Percentiles rank a stretch among this genome's conserved stretches.
Conservation (phyloP, 1,284 basidiomycete genomes). For the Thecaphora thlaspeos region DNA sequence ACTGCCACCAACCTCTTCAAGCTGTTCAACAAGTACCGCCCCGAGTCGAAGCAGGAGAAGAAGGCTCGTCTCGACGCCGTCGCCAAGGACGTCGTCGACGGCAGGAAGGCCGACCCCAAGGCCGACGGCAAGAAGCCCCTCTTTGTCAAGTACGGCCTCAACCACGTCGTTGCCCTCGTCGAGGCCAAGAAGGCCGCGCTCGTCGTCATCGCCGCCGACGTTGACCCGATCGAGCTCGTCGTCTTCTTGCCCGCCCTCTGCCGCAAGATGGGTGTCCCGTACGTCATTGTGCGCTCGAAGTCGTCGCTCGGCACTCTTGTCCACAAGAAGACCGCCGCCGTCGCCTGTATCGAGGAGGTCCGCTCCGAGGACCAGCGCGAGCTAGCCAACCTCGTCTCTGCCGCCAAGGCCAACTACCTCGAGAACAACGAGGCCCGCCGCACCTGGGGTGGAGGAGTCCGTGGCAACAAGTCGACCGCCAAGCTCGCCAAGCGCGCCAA, state of each 20-base stretch:
- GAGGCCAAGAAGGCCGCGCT: conserved; percentile 92
- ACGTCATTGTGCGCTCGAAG: conserved; percentile 96
- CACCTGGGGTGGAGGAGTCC: conserved; percentile 93
- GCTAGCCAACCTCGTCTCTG: conserved; percentile 85
- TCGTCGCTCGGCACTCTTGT: conserved; percentile 93
- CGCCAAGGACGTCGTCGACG: conserved; percentile 75
- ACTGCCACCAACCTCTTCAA: conserved; percentile 98
- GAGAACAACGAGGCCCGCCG: conserved; percentile 95
- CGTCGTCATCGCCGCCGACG: conserved; percentile 95
- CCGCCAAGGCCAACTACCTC: conserved; percentile 90
- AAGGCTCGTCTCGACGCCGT: conserved; percentile 81
- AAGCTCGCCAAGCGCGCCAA: conserved; percentile 94
- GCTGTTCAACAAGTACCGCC: conserved; percentile 92
- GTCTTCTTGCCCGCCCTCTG: conserved; percentile 97
- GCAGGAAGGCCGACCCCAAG: conserved; percentile 58
- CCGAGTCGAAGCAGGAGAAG: conserved; percentile 95
- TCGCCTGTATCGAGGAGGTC: conserved; percentile 87
- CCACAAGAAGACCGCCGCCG: conserved; percentile 96
- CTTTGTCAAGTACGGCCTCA: conserved; percentile 94
- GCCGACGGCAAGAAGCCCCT: conserved; percentile 73
- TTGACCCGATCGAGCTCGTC: conserved; percentile 92
- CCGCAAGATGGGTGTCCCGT: conserved; percentile 98
- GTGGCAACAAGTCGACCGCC: conserved; percentile 86
- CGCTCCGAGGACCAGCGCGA: conserved; percentile 91
- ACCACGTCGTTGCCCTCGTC: conserved; percentile 91